Evolutionary conservation across 257 asterid species (phyloP).

Genomic region (Ilex asprella): DNA sequence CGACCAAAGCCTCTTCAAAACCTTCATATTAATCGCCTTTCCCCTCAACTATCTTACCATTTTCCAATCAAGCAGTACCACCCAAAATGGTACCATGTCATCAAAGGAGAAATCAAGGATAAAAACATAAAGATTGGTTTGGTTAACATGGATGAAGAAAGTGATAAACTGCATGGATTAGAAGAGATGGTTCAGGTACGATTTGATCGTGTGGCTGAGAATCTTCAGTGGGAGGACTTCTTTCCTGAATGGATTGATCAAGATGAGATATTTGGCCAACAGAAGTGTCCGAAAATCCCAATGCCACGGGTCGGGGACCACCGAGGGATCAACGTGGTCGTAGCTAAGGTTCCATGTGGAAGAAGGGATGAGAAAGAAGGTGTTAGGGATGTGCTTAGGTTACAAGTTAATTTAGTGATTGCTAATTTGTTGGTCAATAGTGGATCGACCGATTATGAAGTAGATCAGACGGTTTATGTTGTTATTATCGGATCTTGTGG

Average conservation of each 20-base stretch:
- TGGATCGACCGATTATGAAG: slow-evolving; percentile 21
- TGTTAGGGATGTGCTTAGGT: slow-evolving; percentile 53
- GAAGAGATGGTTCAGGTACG: slow-evolving; percentile 9
- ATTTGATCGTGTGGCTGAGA: slow-evolving; percentile 23
- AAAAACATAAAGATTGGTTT: slow-evolving; percentile 30
- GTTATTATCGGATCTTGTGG: slow-evolving; percentile 59
- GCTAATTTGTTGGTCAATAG: slow-evolving; percentile 58
- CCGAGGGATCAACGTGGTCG: slow-evolving; percentile 43
- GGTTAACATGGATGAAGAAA: slow-evolving; percentile 11
- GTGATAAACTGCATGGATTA: slow-evolving; percentile 5
- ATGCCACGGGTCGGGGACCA: slow-evolving; percentile 46
- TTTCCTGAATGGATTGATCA: slow-evolving; percentile 57
- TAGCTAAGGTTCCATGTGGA: slow-evolving; percentile 43
- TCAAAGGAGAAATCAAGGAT: slow-evolving; percentile 9
- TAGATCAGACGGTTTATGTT: slow-evolving; percentile 20
- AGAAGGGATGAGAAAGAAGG: slow-evolving; percentile 19
- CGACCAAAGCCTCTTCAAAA: slow-evolving; percentile 15
- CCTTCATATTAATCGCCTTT: neutral
- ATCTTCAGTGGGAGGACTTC: slow-evolving; percentile 40
- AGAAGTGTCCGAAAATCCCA: slow-evolving; percentile 49
- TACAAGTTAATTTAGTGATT: slow-evolving; percentile 70
- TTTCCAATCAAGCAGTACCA: slow-evolving; percentile 11
- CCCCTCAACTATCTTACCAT: slow-evolving; percentile 1
- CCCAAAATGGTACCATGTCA: slow-evolving; percentile 32
- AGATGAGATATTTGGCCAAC: slow-evolving; percentile 8